These are phyloP conservation scores for Rhizopus microsporus DNA, from an alignment of 371 early-diverging fungal genomes.

Conservation along the genomic window DNA sequence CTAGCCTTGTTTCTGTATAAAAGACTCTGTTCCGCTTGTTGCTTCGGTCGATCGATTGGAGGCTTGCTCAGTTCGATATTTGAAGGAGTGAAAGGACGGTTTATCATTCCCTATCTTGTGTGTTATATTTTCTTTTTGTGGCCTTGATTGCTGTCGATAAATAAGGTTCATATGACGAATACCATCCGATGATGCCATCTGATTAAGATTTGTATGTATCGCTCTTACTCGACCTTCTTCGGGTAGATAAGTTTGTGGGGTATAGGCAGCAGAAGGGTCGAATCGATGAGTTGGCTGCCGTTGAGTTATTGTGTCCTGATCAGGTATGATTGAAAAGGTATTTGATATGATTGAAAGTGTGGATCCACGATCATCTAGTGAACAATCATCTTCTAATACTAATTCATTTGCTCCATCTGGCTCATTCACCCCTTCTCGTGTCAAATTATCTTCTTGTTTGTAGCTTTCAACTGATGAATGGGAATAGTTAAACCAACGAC, in stretches of 20 bases:
- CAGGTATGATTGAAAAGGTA: slow-evolving; percentile 17
- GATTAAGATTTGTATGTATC: slow-evolving; percentile 18
- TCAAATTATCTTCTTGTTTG: not conserved
- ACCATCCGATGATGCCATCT: not conserved
- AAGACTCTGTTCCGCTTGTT: too few relatives aligned
- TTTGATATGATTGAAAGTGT: slow-evolving; percentile 23
- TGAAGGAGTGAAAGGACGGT: too few relatives aligned
- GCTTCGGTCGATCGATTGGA: too few relatives aligned
- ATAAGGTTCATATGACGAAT: not conserved
- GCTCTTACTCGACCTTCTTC: slow-evolving; percentile 23
- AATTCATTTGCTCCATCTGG: not conserved
- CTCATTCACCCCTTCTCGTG: slow-evolving; percentile 4
- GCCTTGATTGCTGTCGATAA: too few relatives aligned
- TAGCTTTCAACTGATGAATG: slow-evolving; percentile 32
- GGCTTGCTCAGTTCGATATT: too few relatives aligned
- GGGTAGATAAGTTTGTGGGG: not conserved
- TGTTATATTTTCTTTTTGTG: too few relatives aligned
- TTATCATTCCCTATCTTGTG: too few relatives aligned
- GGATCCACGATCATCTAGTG: slow-evolving; percentile 16
- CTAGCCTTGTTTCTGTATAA: too few relatives aligned
- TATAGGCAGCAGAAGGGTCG: slow-evolving; percentile 1
- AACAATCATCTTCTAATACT: not conserved
- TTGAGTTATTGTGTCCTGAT: not conserved
- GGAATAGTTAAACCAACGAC: slow-evolving; percentile 35
- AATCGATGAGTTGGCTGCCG: slow-evolving; percentile 12